Percentiles rank a stretch among this genome's conserved stretches.
Evolutionary conservation across 2,329 filamentous ascomycete genomes (phyloP).

Genomic region (Neonectria sp.): DNA sequence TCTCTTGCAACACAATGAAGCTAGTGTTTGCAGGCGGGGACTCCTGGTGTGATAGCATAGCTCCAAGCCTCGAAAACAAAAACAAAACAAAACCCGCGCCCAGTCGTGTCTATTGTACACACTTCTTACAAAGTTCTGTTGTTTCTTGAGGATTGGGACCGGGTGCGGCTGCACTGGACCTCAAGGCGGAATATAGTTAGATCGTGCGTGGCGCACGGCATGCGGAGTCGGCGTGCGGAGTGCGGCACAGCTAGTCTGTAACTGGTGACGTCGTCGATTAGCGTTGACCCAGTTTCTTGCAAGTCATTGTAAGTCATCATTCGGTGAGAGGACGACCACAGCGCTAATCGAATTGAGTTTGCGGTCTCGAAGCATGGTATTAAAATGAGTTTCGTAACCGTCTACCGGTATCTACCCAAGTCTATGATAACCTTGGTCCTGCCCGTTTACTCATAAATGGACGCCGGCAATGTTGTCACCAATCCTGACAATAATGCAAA

Average conservation of each 20-base stretch:
- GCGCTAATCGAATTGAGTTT: background rate
- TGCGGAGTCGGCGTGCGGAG: background rate
- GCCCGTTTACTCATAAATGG: constrained; percentile 13
- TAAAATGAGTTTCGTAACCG: constrained; percentile 12
- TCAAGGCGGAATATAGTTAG: constrained; percentile 12
- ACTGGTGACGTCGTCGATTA: constrained; percentile 5
- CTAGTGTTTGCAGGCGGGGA: too few species aligned
- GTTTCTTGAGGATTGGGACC: too few species aligned
- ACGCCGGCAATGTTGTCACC: constrained; percentile 15
- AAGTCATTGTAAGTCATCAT: background rate
- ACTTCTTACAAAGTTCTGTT: too few species aligned
- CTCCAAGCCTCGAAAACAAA: too few species aligned
- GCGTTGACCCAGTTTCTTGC: background rate
- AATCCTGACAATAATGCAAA: background rate
- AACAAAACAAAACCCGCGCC: too few species aligned
- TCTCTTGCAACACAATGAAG: too few species aligned
- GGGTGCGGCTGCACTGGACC: constrained; percentile 1
- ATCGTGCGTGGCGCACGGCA: background rate
- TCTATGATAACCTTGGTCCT: constrained; percentile 8
- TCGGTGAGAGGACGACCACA: background rate
- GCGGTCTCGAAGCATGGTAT: background rate
- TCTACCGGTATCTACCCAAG: constrained; percentile 12
- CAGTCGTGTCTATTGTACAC: too few species aligned
- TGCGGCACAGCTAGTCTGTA: background rate
- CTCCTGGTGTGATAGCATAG: too few species aligned